These are phyloP conservation scores for Malassezia furfur DNA, from an alignment of 1,284 basidiomycete genomes.

Conservation along the genomic window DNA sequence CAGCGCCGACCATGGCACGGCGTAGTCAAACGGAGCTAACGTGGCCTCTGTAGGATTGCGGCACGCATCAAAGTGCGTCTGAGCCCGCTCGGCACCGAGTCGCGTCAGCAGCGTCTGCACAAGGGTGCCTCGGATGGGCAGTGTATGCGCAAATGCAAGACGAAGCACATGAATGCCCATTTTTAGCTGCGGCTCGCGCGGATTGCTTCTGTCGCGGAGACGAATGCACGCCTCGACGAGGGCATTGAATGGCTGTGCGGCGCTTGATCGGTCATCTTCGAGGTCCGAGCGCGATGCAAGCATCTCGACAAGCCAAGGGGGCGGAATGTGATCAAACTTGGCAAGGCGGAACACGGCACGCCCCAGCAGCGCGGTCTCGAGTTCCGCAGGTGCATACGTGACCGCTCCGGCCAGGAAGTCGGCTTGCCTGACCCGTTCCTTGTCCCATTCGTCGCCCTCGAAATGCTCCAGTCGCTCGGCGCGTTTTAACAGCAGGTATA, in stretches of 20 bases:
- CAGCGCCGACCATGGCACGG: not conserved
- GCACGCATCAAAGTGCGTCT: not conserved
- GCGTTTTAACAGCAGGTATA: constrained; percentile 15
- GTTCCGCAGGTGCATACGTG: not conserved
- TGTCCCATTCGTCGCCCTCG: not conserved
- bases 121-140: not conserved
- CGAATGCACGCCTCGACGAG: not conserved
- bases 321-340: not conserved
- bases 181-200: no score
- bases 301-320: not conserved
- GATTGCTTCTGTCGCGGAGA: no score
- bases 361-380: constrained; percentile 11
- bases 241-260: constrained; percentile 10
- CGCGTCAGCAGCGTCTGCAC: constrained; percentile 2
- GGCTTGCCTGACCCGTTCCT: not conserved
- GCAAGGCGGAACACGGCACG: constrained; percentile 14
- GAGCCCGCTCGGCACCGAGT: not conserved
- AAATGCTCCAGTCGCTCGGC: constrained; percentile 6
- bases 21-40: no score
- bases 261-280: not conserved
- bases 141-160: not conserved
- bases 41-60: no score
- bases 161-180: not conserved
- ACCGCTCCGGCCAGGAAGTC: not conserved
- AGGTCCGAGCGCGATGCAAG: not conserved